Conservation (phyloP, 2,329 filamentous ascomycete species). For the Ceratocystis smalleyi region DNA sequence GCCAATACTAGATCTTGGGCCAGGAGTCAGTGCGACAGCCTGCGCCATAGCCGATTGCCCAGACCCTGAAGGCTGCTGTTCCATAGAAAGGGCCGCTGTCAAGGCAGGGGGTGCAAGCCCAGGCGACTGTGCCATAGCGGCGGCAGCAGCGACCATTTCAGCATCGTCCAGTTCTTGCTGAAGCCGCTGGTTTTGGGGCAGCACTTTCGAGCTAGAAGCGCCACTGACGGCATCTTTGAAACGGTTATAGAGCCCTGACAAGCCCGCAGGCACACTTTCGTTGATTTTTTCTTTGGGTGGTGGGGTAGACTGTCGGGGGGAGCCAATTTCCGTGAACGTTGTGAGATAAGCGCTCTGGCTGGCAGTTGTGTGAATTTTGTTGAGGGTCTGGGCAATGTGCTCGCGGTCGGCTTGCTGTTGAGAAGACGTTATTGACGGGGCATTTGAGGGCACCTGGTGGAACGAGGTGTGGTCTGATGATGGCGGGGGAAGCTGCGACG, state of each 20-base stretch:
- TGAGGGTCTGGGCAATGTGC: conserved; percentile 59
- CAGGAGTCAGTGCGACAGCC: conserved; percentile 6
- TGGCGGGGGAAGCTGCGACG: conserved; percentile 18
- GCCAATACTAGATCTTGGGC: conserved; percentile 12
- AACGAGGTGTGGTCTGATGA: conserved; percentile 17
- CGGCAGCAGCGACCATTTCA: conserved; percentile 23
- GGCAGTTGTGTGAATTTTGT: conserved; percentile 79
- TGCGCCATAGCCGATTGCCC: conserved; percentile 11
- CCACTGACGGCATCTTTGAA: conserved; percentile 69
- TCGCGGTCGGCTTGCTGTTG: conserved; percentile 44
- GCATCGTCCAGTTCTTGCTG: conserved; percentile 28
- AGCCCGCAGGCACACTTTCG: conserved; percentile 66
- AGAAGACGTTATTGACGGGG: conserved; percentile 27
- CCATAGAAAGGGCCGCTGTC: conserved; percentile 24
- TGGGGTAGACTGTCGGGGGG: conserved; percentile 47
- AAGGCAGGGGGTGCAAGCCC: conserved; percentile 20
- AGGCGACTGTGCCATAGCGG: conserved; percentile 23
- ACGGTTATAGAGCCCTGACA: conserved; percentile 78
- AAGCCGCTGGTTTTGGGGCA: conserved; percentile 20
- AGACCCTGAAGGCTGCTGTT: conserved; percentile 23
- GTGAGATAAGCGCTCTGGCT: conserved; percentile 73
- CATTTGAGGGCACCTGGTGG: conserved; percentile 30
- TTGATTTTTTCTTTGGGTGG: conserved; percentile 53
- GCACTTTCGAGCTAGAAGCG: conserved; percentile 20
- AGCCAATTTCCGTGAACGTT: conserved; percentile 83